Percentiles rank a stretch among this genome's conserved stretches.
phyloP scores from a whole-genome alignment of 768 basidiomycete species.

The Mycena pura region DNA sequence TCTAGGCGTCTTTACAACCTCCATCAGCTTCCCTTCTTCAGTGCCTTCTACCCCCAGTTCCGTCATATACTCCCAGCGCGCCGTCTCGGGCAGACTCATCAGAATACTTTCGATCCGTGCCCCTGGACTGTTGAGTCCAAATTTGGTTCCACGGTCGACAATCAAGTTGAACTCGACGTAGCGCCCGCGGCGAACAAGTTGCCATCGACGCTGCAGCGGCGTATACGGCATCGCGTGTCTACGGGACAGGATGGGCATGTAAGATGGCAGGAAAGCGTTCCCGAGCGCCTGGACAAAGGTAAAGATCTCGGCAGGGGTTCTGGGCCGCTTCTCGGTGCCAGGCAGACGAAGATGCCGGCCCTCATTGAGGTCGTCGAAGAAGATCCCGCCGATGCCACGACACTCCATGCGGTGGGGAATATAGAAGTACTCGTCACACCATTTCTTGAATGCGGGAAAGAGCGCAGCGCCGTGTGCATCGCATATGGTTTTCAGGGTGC shows the following conservation, averaged over 20 bases:
- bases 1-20: slow-evolving; percentile 64
- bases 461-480: slow-evolving; percentile 71
- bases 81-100: slow-evolving; percentile 88
- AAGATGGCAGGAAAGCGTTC: slow-evolving; percentile 86
- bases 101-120: slow-evolving; percentile 89
- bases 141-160: slow-evolving; percentile 87
- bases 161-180: slow-evolving; percentile 97
- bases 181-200: slow-evolving; percentile 86
- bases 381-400: slow-evolving; percentile 92
- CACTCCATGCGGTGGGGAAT: slow-evolving; percentile 87
- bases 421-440: slow-evolving; percentile 98
- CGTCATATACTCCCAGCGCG: slow-evolving; percentile 89
- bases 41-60: slow-evolving; percentile 72
- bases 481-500: slow-evolving; percentile 76
- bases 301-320: slow-evolving; percentile 74
- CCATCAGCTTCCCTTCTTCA: slow-evolving; percentile 69
- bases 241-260: slow-evolving; percentile 81
- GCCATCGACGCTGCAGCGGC: slow-evolving; percentile 85
- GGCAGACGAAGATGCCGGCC: slow-evolving; percentile 70
- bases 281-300: slow-evolving; percentile 74
- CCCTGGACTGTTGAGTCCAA: slow-evolving; percentile 83
- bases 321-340: slow-evolving; percentile 50
- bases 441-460: slow-evolving; percentile 85
- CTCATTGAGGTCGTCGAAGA: slow-evolving; percentile 91
- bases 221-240: slow-evolving; percentile 63